phyloP scores from a whole-genome alignment of 768 basidiomycete species.

The Trametes maxima region DNA sequence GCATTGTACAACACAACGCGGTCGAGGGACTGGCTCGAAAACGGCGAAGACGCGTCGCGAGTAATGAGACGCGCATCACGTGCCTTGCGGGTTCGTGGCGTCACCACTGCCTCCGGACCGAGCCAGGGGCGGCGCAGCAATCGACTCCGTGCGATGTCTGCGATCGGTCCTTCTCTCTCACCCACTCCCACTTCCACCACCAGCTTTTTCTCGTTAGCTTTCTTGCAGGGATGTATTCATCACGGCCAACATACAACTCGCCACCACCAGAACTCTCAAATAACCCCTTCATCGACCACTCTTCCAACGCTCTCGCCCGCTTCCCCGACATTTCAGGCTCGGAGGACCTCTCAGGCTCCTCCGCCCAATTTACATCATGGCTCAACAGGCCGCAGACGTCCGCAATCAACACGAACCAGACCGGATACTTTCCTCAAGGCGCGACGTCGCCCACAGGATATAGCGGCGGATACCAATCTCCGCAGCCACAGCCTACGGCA shows the following conservation, averaged over 20 bases:
- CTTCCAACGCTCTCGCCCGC: conserved; percentile 43
- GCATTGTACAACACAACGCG: not conserved
- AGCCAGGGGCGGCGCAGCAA: not conserved
- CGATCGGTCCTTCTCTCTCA: not conserved
- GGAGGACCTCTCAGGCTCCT: conserved; percentile 20
- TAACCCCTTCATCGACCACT: conserved; percentile 69
- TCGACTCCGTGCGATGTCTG: not conserved
- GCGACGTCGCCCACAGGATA: conserved; percentile 13
- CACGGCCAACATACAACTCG: conserved; percentile 26
- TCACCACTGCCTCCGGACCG: conserved; percentile 13
- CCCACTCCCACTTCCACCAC: not conserved
- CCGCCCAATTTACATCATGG: conserved; percentile 46
- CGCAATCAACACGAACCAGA: conserved; percentile 16
- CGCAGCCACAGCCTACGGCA: conserved; percentile 17
- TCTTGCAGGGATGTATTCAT: conserved; percentile 26
- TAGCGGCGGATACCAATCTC: conserved; percentile 12
- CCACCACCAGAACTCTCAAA: conserved; percentile 46
- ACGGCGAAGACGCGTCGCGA: conserved; percentile 5
- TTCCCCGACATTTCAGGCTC: conserved; percentile 62
- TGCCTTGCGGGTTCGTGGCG: conserved; percentile 1
- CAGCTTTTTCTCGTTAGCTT: not conserved
- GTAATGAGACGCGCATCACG: conserved; percentile 20
- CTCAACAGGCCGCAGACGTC: conserved; percentile 35
- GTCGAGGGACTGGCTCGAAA: not conserved
- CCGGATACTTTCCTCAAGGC: conserved; percentile 24